Evolutionary conservation across 192 early-diverging fungal species (phyloP).

Genomic region (Coemansia sp.): DNA sequence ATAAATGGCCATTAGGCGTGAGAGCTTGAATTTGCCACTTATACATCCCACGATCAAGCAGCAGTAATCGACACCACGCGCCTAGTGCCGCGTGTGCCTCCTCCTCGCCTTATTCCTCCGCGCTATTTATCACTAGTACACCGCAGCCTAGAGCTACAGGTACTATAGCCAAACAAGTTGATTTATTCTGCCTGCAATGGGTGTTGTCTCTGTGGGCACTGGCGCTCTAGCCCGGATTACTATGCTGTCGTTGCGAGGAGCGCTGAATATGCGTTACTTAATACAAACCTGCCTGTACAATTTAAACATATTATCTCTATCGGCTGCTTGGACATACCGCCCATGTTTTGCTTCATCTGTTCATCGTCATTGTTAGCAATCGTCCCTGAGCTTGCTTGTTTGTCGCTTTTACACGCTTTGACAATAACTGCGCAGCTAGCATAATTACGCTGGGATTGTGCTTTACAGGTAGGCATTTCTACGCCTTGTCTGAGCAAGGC

Average conservation of each 20-base stretch:
- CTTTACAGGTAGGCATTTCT: neutral
- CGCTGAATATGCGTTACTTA: neutral
- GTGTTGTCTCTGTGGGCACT: neutral
- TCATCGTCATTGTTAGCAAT: neutral
- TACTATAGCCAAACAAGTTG: neutral
- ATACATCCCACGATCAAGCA: slow-evolving; percentile 1
- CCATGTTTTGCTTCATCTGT: neutral
- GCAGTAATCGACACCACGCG: neutral
- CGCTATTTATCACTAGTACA: neutral
- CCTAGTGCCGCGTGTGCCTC: neutral
- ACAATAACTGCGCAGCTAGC: neutral
- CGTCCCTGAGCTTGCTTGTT: neutral
- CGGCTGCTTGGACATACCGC: neutral
- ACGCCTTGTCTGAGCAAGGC: neutral
- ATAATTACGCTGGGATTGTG: neutral
- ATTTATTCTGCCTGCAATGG: neutral
- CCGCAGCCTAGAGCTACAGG: neutral
- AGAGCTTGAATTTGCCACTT: neutral
- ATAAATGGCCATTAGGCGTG: slow-evolving; percentile 2
- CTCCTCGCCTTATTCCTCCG: neutral
- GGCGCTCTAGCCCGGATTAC: neutral
- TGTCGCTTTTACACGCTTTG: neutral
- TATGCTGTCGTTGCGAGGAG: neutral
- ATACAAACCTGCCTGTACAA: neutral
- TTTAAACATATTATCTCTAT: neutral